Conservation (phyloP, 495 filamentous ascomycete species). For the Xylaria longipes region DNA sequence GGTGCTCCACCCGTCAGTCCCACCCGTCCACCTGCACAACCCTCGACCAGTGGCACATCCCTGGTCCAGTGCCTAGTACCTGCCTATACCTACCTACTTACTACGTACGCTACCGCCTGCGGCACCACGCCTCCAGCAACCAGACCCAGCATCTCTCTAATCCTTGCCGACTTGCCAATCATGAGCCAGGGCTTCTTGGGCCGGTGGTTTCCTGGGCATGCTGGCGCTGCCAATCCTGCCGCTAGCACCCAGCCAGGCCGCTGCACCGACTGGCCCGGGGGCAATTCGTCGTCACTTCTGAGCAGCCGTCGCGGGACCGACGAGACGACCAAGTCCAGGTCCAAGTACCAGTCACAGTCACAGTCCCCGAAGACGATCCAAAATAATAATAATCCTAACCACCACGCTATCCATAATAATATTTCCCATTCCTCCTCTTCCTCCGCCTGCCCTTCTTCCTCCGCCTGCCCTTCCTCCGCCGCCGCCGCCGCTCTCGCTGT, state of each 20-base stretch:
- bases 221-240: slow-evolving; percentile 22
- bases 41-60: slow-evolving; percentile 14
- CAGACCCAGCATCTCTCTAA: slow-evolving; percentile 20
- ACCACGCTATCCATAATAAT: slow-evolving; percentile 38
- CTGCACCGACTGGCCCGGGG: slow-evolving; percentile 23
- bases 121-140: slow-evolving; percentile 18
- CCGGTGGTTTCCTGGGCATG: slow-evolving; percentile 39
- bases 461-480: slow-evolving; percentile 23
- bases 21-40: slow-evolving; percentile 18
- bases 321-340: slow-evolving; percentile 23
- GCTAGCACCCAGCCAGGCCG: slow-evolving; percentile 27
- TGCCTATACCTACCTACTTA: no score
- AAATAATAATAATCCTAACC: slow-evolving; percentile 32
- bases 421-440: slow-evolving; percentile 26
- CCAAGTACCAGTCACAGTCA: slow-evolving; percentile 13
- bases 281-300: slow-evolving; percentile 20
- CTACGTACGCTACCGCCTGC: neutral
- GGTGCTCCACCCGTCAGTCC: slow-evolving; percentile 4
- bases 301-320: slow-evolving; percentile 30
- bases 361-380: slow-evolving; percentile 20
- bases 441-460: slow-evolving; percentile 22
- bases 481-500: slow-evolving; percentile 31
- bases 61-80: neutral
- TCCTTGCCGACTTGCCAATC: slow-evolving; percentile 33
- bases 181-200: slow-evolving; percentile 40